Evolutionary conservation across 1,284 basidiomycete species (phyloP), one percentile per base, ranked within the genome.

Genomic region (Vanrija humicola): DNA sequence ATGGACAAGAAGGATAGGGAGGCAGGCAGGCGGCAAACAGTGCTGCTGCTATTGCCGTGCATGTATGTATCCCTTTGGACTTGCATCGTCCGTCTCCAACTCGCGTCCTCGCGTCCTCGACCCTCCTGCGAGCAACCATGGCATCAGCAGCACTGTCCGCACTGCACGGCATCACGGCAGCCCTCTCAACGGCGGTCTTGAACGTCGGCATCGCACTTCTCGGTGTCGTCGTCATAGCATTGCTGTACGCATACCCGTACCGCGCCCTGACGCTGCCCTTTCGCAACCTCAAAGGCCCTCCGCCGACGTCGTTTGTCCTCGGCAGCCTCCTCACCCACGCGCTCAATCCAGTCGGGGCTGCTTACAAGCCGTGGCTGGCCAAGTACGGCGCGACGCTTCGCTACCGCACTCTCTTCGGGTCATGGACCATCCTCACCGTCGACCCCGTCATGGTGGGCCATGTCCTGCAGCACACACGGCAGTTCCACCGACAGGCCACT

Each of bases 401-500:
- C 40, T 69, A 65, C 50, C 43, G 42, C 3, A 38, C 59, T 14
- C 26, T 70, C 14, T 54, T 71, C 16, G 64, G 64, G 26, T 29
- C 34, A 6, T 62, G 58, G 39, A 75, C 84, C 18, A 77, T 88
- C 50, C 77, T 84, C 73, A 83, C 83, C n/a, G 81, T 79, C 40
- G 86, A 88, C 69, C 81, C 82, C 0, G 72, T 78, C 25, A 84
- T 86, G 0, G 72, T 88, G 23, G 77, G 81, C 5, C 80, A 86
- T 59, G 82, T 88, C 50, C 80, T 88, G 48, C 76, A 78, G 14
- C 79, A 81, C 54, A 79, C 82, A 5, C 84, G 87, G 64, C 78
- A 81, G 39, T 87, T 84, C 66, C 84, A 84, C 19, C 88, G 87
- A 66, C 84, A 86, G 1, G 79, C 82, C 46, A 83, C 84, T 55